These are phyloP conservation scores for Rhodotorula diobovata DNA, from an alignment of 768 basidiomycete genomes.

Conservation along the genomic window DNA sequence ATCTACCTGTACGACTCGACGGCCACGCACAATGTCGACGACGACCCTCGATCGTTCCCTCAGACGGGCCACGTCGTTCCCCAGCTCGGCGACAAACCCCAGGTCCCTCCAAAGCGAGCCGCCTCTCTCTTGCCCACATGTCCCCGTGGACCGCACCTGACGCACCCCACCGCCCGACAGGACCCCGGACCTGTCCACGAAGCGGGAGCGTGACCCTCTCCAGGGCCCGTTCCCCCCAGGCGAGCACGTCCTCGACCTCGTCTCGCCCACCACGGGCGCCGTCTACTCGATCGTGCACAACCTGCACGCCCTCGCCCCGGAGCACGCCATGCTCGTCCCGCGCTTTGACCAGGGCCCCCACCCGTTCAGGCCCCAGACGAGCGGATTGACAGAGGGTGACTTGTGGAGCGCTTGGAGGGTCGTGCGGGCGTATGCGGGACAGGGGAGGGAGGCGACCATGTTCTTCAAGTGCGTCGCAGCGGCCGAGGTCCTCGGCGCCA, in stretches of 20 bases:
- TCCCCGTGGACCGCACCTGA: no score
- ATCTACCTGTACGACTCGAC: constrained; percentile 12
- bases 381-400: not conserved
- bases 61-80: constrained; percentile 24
- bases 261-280: not conserved
- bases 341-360: not conserved
- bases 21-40: not conserved
- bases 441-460: constrained; percentile 1
- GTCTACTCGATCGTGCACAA: constrained; percentile 15
- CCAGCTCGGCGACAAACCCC: constrained; percentile 13
- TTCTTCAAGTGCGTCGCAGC: constrained; percentile 34
- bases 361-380: constrained; percentile 27
- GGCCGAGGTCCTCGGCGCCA: no score
- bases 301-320: constrained; percentile 16
- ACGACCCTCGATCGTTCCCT: not conserved
- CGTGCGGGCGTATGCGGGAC: constrained; percentile 8
- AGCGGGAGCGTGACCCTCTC: constrained; percentile 5
- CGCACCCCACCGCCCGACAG: not conserved
- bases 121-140: not conserved
- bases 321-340: constrained; percentile 27
- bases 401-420: constrained; percentile 12
- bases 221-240: constrained; percentile 9
- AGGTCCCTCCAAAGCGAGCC: constrained; percentile 8
- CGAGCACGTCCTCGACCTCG: constrained; percentile 1
- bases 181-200: constrained; percentile 13